Evolutionary conservation across 371 early-diverging fungal genomes (phyloP), one percentile per base, ranked within the genome.

Genomic region (Zychaea mexicana): DNA sequence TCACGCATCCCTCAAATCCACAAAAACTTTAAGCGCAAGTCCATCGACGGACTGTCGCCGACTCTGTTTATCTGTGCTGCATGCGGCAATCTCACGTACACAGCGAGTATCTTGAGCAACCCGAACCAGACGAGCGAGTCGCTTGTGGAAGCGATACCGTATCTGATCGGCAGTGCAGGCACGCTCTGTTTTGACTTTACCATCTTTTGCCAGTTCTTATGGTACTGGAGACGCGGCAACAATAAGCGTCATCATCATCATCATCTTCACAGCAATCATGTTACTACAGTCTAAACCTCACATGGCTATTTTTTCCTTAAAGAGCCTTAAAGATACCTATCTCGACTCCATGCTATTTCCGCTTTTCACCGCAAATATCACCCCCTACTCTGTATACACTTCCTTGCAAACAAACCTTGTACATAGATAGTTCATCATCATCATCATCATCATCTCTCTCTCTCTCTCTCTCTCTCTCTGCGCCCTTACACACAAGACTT

Each of bases 1-100:
- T 82, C 83, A n/a, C 79, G 90, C 12, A 63, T 88, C 54, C 89
- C 90, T 8, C 90, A 90, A 60, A 80, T 90, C 42, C 68, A 71
- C 64, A 78, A 82, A 57, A 85, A 85, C 62, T 73, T 65, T 58
- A 56, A 65, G 9, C 72, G 89, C n/a, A 67, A 72, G 46, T 87
- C 89, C 0, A 79, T 82, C 15, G 71, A 83, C 30, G 88, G 88
- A 1, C 71, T 90, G 6, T 79, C 86, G 1, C 80, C 88, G n/a
- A 60, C 80, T 28, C 79, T 90, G 85, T 89, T 90, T 65, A 60
- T 76, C 31, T 86, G 77, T 69, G 89, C 90, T 0, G 84, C 84
- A 2, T 66, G 78, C 61, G 90, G 87, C 3, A 90, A 90, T 58
- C 58, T 85, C 26, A 80, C 84, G 2, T 90, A 90, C 60, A 76